Conservation (phyloP, 2,329 filamentous ascomycete genomes). For the Pseudohalonectria lignicola region DNA sequence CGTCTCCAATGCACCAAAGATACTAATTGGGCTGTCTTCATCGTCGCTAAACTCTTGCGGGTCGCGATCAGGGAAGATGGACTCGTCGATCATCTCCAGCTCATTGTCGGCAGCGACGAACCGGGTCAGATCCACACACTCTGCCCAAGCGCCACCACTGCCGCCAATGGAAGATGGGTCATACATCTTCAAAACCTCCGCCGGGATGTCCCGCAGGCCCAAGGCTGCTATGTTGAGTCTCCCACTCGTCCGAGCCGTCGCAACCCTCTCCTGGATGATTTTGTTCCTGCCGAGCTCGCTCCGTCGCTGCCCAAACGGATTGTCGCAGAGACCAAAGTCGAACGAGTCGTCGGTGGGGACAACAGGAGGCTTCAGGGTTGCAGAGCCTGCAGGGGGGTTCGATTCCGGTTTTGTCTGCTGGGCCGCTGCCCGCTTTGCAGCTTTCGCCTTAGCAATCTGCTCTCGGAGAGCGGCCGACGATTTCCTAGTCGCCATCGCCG, state of each 20-base stretch:
- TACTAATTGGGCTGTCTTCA: constrained; percentile 56
- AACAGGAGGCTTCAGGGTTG: constrained; percentile 20
- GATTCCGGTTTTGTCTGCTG: constrained; percentile 10
- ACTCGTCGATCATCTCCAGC: constrained; percentile 60
- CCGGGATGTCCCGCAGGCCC: constrained; percentile 66
- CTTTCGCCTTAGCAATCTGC: constrained; percentile 87
- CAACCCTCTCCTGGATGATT: constrained; percentile 62
- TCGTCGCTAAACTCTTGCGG: constrained; percentile 47
- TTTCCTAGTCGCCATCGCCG: constrained; percentile 32
- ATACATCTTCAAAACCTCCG: constrained; percentile 85
- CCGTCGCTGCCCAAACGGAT: constrained; percentile 60
- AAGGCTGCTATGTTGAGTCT: constrained; percentile 82
- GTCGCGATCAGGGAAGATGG: constrained; percentile 65
- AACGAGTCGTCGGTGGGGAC: constrained; percentile 37
- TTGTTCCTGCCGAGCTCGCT: constrained; percentile 50
- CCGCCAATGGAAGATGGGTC: constrained; percentile 58
- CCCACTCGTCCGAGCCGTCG: constrained; percentile 63
- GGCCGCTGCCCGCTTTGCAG: constrained; percentile 53
- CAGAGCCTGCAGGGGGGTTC: background rate
- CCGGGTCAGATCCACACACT: constrained; percentile 76
- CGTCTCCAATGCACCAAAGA: constrained; percentile 72
- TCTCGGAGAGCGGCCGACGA: constrained; percentile 76
- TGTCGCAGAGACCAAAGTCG: constrained; percentile 46
- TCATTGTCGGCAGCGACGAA: constrained; percentile 89
- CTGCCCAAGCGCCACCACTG: constrained; percentile 68